Base-by-base conservation (phyloP, 108 stramenopile genomes). In the Cyclostephanos tholiformis region DNA sequence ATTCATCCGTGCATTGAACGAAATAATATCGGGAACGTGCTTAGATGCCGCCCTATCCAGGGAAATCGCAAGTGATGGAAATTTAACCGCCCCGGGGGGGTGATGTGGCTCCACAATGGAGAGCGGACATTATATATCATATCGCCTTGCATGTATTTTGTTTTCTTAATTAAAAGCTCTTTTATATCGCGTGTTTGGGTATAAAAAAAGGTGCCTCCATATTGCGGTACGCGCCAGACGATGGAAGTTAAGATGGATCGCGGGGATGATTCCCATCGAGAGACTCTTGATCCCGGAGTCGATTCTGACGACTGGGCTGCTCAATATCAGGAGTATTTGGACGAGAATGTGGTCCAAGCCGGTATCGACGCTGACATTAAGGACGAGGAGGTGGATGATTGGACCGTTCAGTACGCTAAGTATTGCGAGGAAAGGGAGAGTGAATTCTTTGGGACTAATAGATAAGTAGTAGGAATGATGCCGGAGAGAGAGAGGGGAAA, bases 31-130 rank as follows among this genome's bases (percentile, higher is more conserved):
- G n/a, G n/a, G n/a, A n/a, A n/a, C n/a, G n/a, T n/a, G n/a, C n/a
- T n/a, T n/a, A 74, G 59, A 91, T 94, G 93, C 93, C 93, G 46
- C 86, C 86, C 1, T 94, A 94, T 83, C 85, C 84, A 39, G 93
- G 90, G 13, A 77, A 83, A 22, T 56, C 71, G 20, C 93, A 94
- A 76, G 88, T 91, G 38, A 85, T 93, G 83, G 89, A 93, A 75
- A 35, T 93, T 12, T 58, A 62, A 64, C 60, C 22, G 1, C 0
- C 17, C 35, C 4, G 20, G 20, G 32, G 32, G 29, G 14, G 22
- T 4, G 20, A 8, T 0, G 41, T 3, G 41, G 41, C 7, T 0
- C 41, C 1, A 41, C 9, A 2, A 32, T 32, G 32, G 32, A 32
- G 55, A 56, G 55, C 55, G 61, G 25, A 41, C 0, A 9, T 12